A percentile compares a stretch with the other conserved stretches of the same genome.
Evolutionary conservation across 2,329 filamentous ascomycete species (phyloP).

Genomic region (Dactylellina parvicollis): DNA sequence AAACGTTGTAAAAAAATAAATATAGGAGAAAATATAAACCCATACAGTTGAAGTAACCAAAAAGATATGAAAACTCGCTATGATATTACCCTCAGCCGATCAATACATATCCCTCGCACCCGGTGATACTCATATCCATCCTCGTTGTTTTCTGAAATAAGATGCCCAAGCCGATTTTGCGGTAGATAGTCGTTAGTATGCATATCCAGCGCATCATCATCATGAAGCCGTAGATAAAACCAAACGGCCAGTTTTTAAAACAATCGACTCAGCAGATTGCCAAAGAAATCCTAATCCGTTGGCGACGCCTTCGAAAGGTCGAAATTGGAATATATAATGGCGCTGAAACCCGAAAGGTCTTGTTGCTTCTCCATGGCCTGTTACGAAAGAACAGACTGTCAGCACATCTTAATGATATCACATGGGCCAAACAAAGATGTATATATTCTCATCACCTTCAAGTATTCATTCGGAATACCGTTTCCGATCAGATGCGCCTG

Average conservation of each 20-base stretch:
- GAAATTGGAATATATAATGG: conserved; percentile 87
- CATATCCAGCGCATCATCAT: not conserved
- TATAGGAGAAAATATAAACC: conserved; percentile 5
- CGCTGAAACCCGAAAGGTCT: conserved; percentile 83
- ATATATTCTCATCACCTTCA: conserved; percentile 64
- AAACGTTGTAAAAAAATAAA: conserved; percentile 3
- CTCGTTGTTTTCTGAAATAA: not conserved
- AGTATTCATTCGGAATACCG: conserved; percentile 76
- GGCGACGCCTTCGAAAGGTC: conserved; percentile 61
- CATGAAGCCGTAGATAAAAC: no score
- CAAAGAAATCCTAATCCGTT: conserved; percentile 19
- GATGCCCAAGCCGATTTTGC: not conserved
- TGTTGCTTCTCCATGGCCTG: conserved; percentile 77
- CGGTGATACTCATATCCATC: not conserved
- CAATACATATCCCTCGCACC: not conserved
- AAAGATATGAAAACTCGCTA: conserved; percentile 16
- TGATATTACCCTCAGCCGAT: conserved; percentile 29
- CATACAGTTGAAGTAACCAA: not conserved
- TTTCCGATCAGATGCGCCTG: conserved; percentile 91
- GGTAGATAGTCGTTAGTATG: not conserved
- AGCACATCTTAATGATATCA: conserved; percentile 57
- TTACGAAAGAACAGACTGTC: conserved; percentile 65
- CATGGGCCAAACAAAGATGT: conserved; percentile 56
- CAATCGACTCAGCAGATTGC: not conserved
- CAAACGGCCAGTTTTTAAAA: no score